These are phyloP conservation scores for Albizia julibrissin DNA, from an alignment of 306 rosid species.

Conservation along the genomic window DNA sequence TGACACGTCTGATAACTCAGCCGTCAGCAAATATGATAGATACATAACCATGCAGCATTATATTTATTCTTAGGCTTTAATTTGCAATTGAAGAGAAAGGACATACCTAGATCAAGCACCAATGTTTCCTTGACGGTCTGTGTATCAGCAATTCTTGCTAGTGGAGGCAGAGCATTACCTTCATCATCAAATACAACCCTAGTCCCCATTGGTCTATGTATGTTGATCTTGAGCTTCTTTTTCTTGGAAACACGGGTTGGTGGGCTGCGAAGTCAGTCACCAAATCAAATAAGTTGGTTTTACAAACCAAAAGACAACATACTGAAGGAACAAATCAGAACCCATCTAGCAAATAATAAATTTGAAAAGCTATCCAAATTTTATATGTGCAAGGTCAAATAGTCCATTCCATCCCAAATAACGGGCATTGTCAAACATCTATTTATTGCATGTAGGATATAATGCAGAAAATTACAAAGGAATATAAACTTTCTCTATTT, in stretches of 20 bases:
- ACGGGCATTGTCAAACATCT: slow-evolving; percentile 2
- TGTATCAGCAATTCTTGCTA: slow-evolving; percentile 71
- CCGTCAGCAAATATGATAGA: slow-evolving; percentile 1
- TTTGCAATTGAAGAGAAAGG: slow-evolving; percentile 23
- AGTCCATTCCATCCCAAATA: slow-evolving; percentile 12
- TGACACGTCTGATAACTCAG: background rate
- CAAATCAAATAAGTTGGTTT: slow-evolving; percentile 17
- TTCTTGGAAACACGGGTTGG: slow-evolving; percentile 66
- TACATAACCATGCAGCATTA: background rate
- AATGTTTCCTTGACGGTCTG: slow-evolving; percentile 41
- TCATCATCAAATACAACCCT: slow-evolving; percentile 89
- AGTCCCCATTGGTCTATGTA: slow-evolving; percentile 76
- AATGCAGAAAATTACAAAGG: background rate
- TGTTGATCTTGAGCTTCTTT: slow-evolving; percentile 83
- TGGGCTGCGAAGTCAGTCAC: slow-evolving; percentile 46
- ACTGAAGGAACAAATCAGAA: background rate
- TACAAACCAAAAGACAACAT: background rate
- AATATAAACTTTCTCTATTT: background rate
- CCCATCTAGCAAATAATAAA: background rate
- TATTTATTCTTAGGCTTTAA: slow-evolving; percentile 13
- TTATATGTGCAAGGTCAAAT: background rate
- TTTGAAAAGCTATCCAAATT: slow-evolving; percentile 23
- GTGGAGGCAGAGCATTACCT: slow-evolving; percentile 73
- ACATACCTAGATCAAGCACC: slow-evolving; percentile 67
- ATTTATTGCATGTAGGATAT: background rate